Percentiles rank a stretch among this genome's conserved stretches.
Evolutionary conservation across 2,329 filamentous ascomycete species (phyloP).

Genomic region (Calonectria fujianensis): DNA sequence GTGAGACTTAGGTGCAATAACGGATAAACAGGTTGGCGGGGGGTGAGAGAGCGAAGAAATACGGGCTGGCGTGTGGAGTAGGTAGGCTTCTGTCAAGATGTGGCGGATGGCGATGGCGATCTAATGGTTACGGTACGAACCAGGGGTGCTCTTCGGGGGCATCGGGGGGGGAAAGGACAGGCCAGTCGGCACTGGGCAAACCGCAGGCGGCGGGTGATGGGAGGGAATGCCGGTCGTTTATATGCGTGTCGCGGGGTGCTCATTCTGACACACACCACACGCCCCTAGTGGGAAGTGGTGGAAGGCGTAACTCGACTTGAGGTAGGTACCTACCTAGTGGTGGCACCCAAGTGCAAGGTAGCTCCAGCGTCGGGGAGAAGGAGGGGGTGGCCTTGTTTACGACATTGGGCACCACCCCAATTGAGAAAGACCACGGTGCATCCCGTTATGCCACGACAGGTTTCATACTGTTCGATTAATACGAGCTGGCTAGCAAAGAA

Average conservation of each 20-base stretch:
- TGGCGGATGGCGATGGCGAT: slow-evolving; percentile 34
- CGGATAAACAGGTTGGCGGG: background rate
- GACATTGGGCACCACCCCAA: slow-evolving; percentile 37
- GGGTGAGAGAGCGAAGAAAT: slow-evolving; percentile 2
- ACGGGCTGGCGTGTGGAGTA: background rate
- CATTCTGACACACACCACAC: slow-evolving; percentile 44
- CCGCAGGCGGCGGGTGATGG: slow-evolving; percentile 50
- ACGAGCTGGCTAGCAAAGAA: background rate
- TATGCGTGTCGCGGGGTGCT: slow-evolving; percentile 63
- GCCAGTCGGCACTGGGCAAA: slow-evolving; percentile 50
- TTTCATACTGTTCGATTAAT: slow-evolving; percentile 6
- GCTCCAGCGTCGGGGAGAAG: slow-evolving; percentile 35
- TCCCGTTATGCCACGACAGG: slow-evolving; percentile 33
- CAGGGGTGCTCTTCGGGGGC: slow-evolving; percentile 28
- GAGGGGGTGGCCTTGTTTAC: slow-evolving; percentile 39
- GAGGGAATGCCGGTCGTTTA: slow-evolving; percentile 69
- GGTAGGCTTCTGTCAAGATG: slow-evolving; percentile 3
- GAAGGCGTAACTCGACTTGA: slow-evolving; percentile 30
- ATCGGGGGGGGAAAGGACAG: slow-evolving; percentile 34
- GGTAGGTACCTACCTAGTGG: slow-evolving; percentile 31
- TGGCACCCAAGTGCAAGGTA: slow-evolving; percentile 25
- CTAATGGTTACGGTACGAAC: slow-evolving; percentile 17
- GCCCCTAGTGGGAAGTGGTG: slow-evolving; percentile 21
- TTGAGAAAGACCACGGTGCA: slow-evolving; percentile 45
- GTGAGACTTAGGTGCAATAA: background rate